Conservation (phyloP, 768 basidiomycete genomes). For the Lentinula detonsa region DNA sequence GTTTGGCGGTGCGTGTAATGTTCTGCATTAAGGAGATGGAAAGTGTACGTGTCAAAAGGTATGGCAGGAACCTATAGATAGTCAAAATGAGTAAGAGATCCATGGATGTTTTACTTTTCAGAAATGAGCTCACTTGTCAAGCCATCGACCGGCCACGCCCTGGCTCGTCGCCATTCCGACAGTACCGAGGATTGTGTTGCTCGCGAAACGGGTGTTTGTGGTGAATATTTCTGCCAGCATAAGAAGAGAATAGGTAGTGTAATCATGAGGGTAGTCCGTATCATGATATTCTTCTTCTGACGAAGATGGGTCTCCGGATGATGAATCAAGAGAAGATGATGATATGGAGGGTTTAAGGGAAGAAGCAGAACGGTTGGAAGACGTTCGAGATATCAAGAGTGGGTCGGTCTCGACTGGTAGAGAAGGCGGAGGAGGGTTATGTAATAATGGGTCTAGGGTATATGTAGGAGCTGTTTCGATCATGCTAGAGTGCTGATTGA, state of each 20-base stretch:
- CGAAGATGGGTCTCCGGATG: slow-evolving; percentile 4
- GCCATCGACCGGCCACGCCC: slow-evolving; percentile 23
- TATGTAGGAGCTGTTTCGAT: background rate
- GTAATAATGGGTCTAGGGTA: background rate
- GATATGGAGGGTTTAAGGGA: slow-evolving; percentile 15
- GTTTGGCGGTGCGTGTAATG: slow-evolving; percentile 51
- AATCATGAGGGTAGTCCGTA: slow-evolving; percentile 17
- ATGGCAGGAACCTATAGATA: slow-evolving; percentile 53
- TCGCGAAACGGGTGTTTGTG: slow-evolving; percentile 41
- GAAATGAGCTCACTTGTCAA: slow-evolving; percentile 44
- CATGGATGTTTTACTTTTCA: background rate
- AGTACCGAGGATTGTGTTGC: slow-evolving; percentile 37
- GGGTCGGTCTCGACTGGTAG: slow-evolving; percentile 2
- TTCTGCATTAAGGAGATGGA: slow-evolving; percentile 47
- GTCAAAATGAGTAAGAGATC: background rate
- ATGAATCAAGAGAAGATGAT: slow-evolving; percentile 15
- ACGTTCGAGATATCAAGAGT: background rate
- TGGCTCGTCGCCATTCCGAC: slow-evolving; percentile 30
- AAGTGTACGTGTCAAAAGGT: slow-evolving; percentile 53
- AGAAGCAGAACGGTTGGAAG: slow-evolving; percentile 10
- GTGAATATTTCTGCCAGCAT: slow-evolving; percentile 47
- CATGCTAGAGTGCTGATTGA: slow-evolving; percentile 38
- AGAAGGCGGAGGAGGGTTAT: slow-evolving; percentile 7
- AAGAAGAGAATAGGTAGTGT: slow-evolving; percentile 34
- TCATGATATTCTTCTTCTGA: background rate